Base-by-base conservation (phyloP, 2,329 filamentous ascomycete genomes). In the Diplocarpon rosae region DNA sequence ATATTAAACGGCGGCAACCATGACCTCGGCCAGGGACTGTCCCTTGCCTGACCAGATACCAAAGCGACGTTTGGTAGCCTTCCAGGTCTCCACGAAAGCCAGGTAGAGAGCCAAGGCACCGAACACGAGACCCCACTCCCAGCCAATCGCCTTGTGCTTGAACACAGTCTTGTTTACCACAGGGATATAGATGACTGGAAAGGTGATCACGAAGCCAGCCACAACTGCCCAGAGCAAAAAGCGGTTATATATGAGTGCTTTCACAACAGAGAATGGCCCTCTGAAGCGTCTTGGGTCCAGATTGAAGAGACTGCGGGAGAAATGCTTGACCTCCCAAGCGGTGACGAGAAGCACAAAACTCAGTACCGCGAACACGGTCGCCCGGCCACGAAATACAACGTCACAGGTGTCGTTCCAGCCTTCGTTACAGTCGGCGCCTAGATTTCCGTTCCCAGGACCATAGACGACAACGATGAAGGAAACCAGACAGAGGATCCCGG, bases 281-380 rank as follows among this genome's bases (percentile, higher is more conserved):
- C 55, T 53, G 64, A 68, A 73, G 29, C 66, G 61, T 49, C 70
- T 66, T 1, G 74, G 71, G 48, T 78, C 69, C 75, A 85, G 81
- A 55, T 71, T 69, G 64, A 86, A 86, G 54, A 86, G 70, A 15
- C 76, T 81, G 37, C 78, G 74, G 13, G 75, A 75, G 62, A 83
- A 80, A 54, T 85, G 77, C 59, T 84, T 79, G 57, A 83, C 78
- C 63, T 86, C 80, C 81, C 81, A 85, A 0, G 82, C 78, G 0
- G 81, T 78, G 45, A 84, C 72, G 6, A 86, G 67, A 5, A 83
- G 69, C 38, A 79, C 67, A 66, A 82, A 85, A 34, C 78, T 83
- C 34, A 86, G 62, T 6, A 76, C 80, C 0, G 80, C 77, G 58
- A 83, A 86, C 4, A 78, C 80, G 0, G 81, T 78, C 0, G 80